A percentile compares a stretch with the other conserved stretches of the same genome.
Conservation (phyloP, 352 stramenopile species). For the Phytophthora nicotianae region DNA sequence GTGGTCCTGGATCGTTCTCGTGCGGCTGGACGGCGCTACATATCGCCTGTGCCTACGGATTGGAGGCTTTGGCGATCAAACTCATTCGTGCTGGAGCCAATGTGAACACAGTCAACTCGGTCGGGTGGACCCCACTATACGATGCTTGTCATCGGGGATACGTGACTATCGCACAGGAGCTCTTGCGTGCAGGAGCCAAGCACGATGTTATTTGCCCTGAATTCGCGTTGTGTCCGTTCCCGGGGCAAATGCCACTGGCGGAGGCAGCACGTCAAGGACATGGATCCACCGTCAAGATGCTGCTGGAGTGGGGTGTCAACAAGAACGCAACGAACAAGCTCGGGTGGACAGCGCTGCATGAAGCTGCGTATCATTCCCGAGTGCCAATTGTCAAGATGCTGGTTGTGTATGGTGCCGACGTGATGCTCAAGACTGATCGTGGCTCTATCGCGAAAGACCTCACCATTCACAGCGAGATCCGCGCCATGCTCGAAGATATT, state of each 20-base stretch:
- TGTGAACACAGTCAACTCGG: constrained; percentile 72
- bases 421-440: constrained; percentile 67
- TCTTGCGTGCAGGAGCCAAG: constrained; percentile 70
- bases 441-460: constrained; percentile 74
- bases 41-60: constrained; percentile 78
- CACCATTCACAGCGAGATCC: constrained; percentile 82
- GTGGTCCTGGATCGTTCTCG: constrained; percentile 75
- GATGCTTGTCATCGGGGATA: constrained; percentile 82
- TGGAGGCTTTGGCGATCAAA: constrained; percentile 74
- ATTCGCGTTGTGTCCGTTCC: constrained; percentile 80
- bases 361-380: constrained; percentile 82
- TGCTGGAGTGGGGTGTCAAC: constrained; percentile 81
- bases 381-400: constrained; percentile 74
- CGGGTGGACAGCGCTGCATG: constrained; percentile 81
- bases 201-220: constrained; percentile 74
- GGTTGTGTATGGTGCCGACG: constrained; percentile 78
- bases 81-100: constrained; percentile 71
- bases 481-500: constrained; percentile 76
- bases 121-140: constrained; percentile 79
- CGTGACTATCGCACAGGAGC: constrained; percentile 55
- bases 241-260: constrained; percentile 65
- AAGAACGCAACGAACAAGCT: constrained; percentile 79
- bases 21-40: constrained; percentile 81
- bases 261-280: constrained; percentile 77
- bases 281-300: constrained; percentile 61